A percentile compares a stretch with the other conserved stretches of the same genome.
phyloP scores from a whole-genome alignment of 2,329 filamentous ascomycete genomes.

The Huntiella moniliformis region DNA sequence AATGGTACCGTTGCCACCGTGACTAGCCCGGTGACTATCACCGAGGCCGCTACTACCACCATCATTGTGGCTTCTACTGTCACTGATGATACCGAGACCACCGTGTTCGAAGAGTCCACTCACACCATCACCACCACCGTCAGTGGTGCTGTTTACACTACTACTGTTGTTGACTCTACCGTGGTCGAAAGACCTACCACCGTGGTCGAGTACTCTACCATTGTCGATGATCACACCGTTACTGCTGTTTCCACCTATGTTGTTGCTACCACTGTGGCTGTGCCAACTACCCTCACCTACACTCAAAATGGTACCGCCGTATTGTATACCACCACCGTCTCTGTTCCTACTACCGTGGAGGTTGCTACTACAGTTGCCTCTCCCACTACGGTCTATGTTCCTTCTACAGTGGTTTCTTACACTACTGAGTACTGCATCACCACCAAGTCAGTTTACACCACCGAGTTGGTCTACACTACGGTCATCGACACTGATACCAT shows the following conservation, averaged over 20 bases:
- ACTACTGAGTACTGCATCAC: neutral
- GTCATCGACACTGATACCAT: neutral
- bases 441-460: neutral
- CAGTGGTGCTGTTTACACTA: neutral
- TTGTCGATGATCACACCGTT: slow-evolving; percentile 1
- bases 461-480: slow-evolving; percentile 1
- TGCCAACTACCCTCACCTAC: slow-evolving; percentile 2
- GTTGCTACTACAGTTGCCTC: slow-evolving; percentile 1
- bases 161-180: slow-evolving; percentile 1
- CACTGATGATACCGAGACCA: neutral
- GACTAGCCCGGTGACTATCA: neutral
- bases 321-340: neutral
- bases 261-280: neutral
- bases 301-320: neutral
- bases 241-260: neutral
- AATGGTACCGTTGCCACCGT: slow-evolving; percentile 1
- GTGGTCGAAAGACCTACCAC: slow-evolving; percentile 3
- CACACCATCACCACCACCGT: slow-evolving; percentile 4
- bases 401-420: neutral
- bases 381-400: neutral
- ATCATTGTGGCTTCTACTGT: neutral
- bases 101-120: neutral
- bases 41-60: neutral
- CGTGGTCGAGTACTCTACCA: neutral
- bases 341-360: slow-evolving; percentile 7